phyloP scores from a whole-genome alignment of 192 early-diverging fungal species.

The Backusella liffmaniae region DNA sequence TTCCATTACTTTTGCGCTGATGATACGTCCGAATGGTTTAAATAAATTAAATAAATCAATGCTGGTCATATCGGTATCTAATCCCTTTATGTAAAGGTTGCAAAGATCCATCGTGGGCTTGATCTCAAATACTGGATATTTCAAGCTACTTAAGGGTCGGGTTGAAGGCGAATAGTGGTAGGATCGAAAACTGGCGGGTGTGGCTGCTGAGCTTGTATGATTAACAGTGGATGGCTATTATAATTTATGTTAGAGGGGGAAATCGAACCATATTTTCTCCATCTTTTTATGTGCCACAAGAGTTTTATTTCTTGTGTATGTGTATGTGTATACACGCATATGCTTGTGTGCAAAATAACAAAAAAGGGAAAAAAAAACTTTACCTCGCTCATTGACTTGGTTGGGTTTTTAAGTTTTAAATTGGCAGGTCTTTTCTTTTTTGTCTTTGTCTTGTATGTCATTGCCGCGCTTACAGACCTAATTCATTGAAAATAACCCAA shows the following conservation, averaged over 20 bases:
- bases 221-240: neutral
- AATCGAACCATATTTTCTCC: neutral
- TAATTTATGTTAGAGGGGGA: neutral
- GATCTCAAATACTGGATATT: slow-evolving; percentile 10
- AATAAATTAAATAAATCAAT: slow-evolving; percentile 94
- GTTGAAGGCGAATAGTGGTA: neutral
- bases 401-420: slow-evolving; percentile 3
- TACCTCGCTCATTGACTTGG: slow-evolving; percentile 6
- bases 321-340: slow-evolving; percentile 9
- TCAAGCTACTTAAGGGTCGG: neutral
- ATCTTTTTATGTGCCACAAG: neutral
- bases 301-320: neutral
- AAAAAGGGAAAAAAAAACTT: neutral
- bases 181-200: neutral
- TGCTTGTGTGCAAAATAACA: neutral
- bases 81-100: slow-evolving; percentile 96
- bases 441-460: neutral
- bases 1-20: slow-evolving; percentile 87
- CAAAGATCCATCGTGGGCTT: slow-evolving; percentile 40
- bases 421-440: neutral
- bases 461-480: neutral
- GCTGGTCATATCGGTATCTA: slow-evolving; percentile 85
- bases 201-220: neutral
- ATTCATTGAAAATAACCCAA: neutral
- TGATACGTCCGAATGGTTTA: slow-evolving; percentile 81